These are phyloP conservation scores for Athelia psychrophila DNA, from an alignment of 1,284 basidiomycete genomes.

Conservation along the genomic window DNA sequence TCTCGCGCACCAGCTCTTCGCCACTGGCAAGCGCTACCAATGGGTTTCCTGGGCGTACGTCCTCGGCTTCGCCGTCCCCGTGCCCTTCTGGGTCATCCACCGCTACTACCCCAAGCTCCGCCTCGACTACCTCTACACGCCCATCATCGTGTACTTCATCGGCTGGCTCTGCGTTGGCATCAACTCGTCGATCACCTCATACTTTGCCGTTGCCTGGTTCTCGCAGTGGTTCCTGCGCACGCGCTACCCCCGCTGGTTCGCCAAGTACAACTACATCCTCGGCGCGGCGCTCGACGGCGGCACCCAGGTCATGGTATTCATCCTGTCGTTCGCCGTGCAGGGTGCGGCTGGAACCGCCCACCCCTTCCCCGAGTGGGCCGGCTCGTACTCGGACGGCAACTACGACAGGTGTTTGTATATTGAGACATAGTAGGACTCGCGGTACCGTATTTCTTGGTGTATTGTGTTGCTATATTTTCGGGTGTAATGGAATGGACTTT, in stretches of 20 bases:
- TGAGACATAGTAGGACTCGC: neutral
- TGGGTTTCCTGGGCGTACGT: constrained; percentile 54
- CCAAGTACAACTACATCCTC: constrained; percentile 46
- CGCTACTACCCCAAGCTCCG: constrained; percentile 40
- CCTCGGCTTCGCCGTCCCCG: constrained; percentile 51
- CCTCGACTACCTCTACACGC: constrained; percentile 41
- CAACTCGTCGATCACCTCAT: constrained; percentile 36
- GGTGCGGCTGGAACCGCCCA: constrained; percentile 57
- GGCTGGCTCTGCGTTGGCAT: constrained; percentile 44
- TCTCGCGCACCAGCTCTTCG: constrained; percentile 55
- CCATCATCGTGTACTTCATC: constrained; percentile 34
- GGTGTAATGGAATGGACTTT: too few species aligned
- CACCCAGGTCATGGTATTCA: constrained; percentile 67
- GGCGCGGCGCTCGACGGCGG: constrained; percentile 58
- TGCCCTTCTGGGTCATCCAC: constrained; percentile 54
- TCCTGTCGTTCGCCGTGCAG: constrained; percentile 70
- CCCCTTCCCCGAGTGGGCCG: constrained; percentile 62
- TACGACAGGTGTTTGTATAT: constrained; percentile 20
- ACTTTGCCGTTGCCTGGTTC: constrained; percentile 44
- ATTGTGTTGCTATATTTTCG: too few species aligned
- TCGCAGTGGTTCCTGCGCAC: constrained; percentile 60
- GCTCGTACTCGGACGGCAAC: constrained; percentile 41
- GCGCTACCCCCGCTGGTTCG: constrained; percentile 55
- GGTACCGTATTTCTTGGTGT: too few species aligned
- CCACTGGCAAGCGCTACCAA: constrained; percentile 50